These are phyloP conservation scores for Helichrysum umbraculigerum DNA, from an alignment of 129 eudicot species.

Conservation along the genomic window DNA sequence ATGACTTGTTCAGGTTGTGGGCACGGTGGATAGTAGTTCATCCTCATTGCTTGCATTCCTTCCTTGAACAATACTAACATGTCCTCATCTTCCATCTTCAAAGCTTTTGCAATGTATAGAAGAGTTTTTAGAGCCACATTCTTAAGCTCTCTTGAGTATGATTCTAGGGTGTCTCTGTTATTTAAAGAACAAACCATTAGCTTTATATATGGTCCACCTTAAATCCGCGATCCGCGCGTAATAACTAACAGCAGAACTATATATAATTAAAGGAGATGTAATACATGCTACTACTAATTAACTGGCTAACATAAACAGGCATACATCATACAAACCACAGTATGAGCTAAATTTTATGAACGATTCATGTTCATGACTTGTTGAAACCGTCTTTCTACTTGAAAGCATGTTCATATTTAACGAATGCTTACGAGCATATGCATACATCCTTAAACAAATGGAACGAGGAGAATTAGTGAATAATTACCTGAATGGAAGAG, in stretches of 20 bases:
- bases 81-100: background rate
- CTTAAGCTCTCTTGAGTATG: conserved; percentile 14
- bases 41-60: conserved; percentile 4
- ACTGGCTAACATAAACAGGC: too few relatives aligned
- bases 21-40: conserved; percentile 14
- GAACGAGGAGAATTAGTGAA: background rate
- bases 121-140: background rate
- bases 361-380: too few relatives aligned
- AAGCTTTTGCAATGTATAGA: conserved; percentile 1
- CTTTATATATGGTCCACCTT: background rate
- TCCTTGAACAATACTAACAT: conserved; percentile 9
- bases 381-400: too few relatives aligned
- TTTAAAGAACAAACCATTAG: background rate
- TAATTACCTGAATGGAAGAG: conserved; percentile 3
- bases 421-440: too few relatives aligned
- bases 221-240: too few relatives aligned
- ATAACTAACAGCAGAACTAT: too few relatives aligned
- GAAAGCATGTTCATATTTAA: too few relatives aligned
- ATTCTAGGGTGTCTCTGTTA: conserved; percentile 2
- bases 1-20: conserved; percentile 19
- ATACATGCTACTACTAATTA: background rate
- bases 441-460: too few relatives aligned
- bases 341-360: too few relatives aligned
- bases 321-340: too few relatives aligned
- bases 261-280: background rate